Evolutionary conservation across 768 basidiomycete species (phyloP).

Genomic region (Pilatotrama ljubarskyi): DNA sequence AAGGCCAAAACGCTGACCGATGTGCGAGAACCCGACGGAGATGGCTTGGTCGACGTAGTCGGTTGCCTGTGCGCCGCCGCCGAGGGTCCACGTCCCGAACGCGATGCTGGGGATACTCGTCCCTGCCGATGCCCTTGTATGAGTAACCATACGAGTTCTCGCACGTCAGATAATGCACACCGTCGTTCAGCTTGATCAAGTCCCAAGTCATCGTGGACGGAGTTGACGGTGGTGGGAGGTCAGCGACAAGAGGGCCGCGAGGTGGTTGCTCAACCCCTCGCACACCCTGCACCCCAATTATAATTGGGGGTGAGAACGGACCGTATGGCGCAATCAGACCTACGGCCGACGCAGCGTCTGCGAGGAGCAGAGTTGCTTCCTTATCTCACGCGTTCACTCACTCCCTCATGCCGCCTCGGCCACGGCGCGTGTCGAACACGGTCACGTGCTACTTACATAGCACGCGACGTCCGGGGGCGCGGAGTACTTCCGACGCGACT

Average conservation of each 20-base stretch:
- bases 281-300: not conserved
- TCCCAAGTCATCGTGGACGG: conserved; percentile 56
- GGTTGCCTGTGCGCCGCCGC: conserved; percentile 52
- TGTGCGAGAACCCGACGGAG: conserved; percentile 58
- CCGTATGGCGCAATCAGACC: not conserved
- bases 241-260: not conserved
- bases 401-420: too few relatives aligned
- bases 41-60: conserved; percentile 64
- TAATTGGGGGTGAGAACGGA: not conserved
- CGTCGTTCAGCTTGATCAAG: conserved; percentile 58
- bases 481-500: too few relatives aligned
- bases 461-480: too few relatives aligned
- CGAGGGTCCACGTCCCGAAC: conserved; percentile 68
- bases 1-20: conserved; percentile 45
- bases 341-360: too few relatives aligned
- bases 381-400: too few relatives aligned
- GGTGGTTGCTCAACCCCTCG: not conserved
- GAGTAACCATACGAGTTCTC: too few relatives aligned
- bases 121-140: too few relatives aligned
- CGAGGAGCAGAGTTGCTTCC: too few relatives aligned
- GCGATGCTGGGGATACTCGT: conserved; percentile 50
- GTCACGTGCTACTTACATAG: too few relatives aligned
- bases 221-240: not conserved
- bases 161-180: too few relatives aligned
- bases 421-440: too few relatives aligned